phyloP scores from a whole-genome alignment of 192 early-diverging fungal species.

The Gaertneriomyces semiglobifer region DNA sequence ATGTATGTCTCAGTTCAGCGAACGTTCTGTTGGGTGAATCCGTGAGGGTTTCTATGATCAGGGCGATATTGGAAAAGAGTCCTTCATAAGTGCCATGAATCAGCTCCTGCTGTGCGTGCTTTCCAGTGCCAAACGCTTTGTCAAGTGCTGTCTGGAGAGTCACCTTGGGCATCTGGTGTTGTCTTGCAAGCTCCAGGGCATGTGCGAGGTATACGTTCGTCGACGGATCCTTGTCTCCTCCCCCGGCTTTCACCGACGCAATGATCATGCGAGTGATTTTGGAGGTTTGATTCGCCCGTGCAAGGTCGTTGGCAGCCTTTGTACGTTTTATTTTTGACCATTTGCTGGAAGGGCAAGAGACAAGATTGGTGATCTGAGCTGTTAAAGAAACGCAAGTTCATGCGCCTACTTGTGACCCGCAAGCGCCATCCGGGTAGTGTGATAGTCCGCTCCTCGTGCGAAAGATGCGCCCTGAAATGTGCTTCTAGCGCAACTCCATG shows the following conservation, averaged over 20 bases:
- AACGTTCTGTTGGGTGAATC: conserved; percentile 61
- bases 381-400: no score
- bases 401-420: no score
- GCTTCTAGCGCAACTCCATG: no score
- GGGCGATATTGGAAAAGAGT: conserved; percentile 55
- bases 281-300: conserved; percentile 34
- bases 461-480: no score
- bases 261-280: conserved; percentile 64
- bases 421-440: no score
- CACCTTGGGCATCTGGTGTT: conserved; percentile 66
- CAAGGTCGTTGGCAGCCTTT: conserved; percentile 43
- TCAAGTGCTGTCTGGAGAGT: conserved; percentile 69
- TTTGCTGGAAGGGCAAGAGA: conserved; percentile 10
- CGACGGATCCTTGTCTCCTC: conserved; percentile 54
- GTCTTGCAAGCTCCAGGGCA: conserved; percentile 54
- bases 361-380: no score
- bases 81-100: conserved; percentile 63
- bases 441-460: no score
- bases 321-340: conserved; percentile 30
- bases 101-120: conserved; percentile 37
- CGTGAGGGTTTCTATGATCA: conserved; percentile 62
- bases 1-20: conserved; percentile 57
- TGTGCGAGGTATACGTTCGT: conserved; percentile 59
- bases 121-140: conserved; percentile 45
- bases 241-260: conserved; percentile 53